Evolutionary conservation across 805 yeast genomes (phyloP).

Genomic region (Yarrowia osloensis): DNA sequence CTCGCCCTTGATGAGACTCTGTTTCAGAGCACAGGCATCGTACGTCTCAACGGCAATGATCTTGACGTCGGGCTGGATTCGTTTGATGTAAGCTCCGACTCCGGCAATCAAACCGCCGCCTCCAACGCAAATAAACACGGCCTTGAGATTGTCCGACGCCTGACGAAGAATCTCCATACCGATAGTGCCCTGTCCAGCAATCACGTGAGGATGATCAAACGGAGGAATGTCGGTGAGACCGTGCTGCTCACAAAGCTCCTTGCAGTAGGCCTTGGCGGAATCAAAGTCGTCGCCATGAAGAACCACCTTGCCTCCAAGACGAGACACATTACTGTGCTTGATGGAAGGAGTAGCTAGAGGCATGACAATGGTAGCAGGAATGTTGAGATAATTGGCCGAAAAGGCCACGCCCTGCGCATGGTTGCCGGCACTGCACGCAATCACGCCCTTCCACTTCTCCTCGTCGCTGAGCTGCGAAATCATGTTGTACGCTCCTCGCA

Average conservation of each 20-base stretch:
- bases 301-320: conserved; percentile 93
- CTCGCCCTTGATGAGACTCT: conserved; percentile 59
- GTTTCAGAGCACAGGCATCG: conserved; percentile 91
- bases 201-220: conserved; percentile 94
- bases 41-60: conserved; percentile 93
- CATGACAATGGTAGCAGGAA: conserved; percentile 97
- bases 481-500: conserved; percentile 98
- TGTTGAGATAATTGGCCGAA: conserved; percentile 79
- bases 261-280: conserved; percentile 89
- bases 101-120: conserved; percentile 98
- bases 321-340: conserved; percentile 85
- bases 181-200: conserved; percentile 98
- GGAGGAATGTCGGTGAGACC: conserved; percentile 94
- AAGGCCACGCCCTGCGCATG: conserved; percentile 99
- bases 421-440: conserved; percentile 98
- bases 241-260: conserved; percentile 63
- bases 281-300: conserved; percentile 93
- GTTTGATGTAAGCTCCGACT: conserved; percentile 82
- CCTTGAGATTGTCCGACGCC: conserved; percentile 73
- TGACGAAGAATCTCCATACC: conserved; percentile 93
- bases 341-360: conserved; percentile 96
- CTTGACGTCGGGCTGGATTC: conserved; percentile 97
- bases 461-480: conserved; percentile 72
- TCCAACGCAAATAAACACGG: conserved; percentile 91
- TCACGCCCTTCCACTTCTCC: conserved; percentile 76